A percentile compares a stretch with the other conserved stretches of the same genome.
Conservation (phyloP, 768 basidiomycete genomes). For the Rhizopogon vesiculosus region DNA sequence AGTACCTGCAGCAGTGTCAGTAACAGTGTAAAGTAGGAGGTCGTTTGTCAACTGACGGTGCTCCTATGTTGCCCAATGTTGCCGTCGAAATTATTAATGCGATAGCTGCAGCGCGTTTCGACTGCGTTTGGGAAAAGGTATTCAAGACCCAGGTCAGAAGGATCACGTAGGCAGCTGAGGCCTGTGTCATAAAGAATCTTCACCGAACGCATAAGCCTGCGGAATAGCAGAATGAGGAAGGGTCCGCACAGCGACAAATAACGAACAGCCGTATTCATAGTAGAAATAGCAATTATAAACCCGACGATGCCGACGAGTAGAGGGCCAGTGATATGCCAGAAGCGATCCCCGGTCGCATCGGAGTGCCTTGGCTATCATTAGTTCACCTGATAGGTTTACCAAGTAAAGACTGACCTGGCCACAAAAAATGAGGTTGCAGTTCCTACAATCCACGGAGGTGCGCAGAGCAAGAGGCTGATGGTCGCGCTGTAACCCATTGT, state of each 20-base stretch:
- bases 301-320: slow-evolving; percentile 57
- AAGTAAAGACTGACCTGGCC: slow-evolving; percentile 33
- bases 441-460: slow-evolving; percentile 68
- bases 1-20: slow-evolving; percentile 34
- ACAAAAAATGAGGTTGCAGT: slow-evolving; percentile 52
- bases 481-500: slow-evolving; percentile 66
- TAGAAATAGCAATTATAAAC: slow-evolving; percentile 58
- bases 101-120: slow-evolving; percentile 81
- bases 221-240: neutral
- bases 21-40: neutral
- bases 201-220: neutral
- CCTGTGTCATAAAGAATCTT: slow-evolving; percentile 74
- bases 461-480: slow-evolving; percentile 66
- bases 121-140: slow-evolving; percentile 66
- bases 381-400: neutral
- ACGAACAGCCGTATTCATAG: slow-evolving; percentile 54
- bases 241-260: slow-evolving; percentile 56
- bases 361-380: slow-evolving; percentile 49
- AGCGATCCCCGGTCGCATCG: slow-evolving; percentile 66
- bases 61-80: slow-evolving; percentile 75
- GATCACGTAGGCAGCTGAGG: slow-evolving; percentile 64
- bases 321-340: slow-evolving; percentile 58
- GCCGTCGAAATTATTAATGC: slow-evolving; percentile 77
- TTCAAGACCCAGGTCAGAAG: slow-evolving; percentile 51
- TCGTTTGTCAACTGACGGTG: slow-evolving; percentile 50